Base-by-base conservation (phyloP, 768 basidiomycete genomes). In the Auriscalpium orientale region DNA sequence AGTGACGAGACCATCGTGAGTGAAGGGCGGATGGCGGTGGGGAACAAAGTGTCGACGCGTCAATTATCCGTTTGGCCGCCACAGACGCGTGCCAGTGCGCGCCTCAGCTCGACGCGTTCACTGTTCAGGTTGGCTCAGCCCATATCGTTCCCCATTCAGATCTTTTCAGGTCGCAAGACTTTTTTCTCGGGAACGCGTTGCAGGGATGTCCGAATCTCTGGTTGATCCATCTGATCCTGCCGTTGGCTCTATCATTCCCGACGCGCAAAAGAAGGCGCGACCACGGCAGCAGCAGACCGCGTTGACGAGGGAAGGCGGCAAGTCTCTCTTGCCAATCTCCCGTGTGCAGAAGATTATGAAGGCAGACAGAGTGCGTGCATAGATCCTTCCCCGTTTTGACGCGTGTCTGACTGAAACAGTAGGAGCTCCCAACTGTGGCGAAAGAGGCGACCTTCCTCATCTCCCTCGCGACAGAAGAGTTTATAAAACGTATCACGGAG, bases 311-410 rank as follows among this genome's bases (percentile, higher is more conserved):
- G 76, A 76, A 51, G 70, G 73, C 2, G 91, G 92, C 36, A 91
- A 84, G 63, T 84, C 90, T 1, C 58, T 87, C 20, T 71, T 93
- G 47, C 92, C 92, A 0, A 76, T 89, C 52, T 74, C 87, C 2
- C 79, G 89, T 57, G 86, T 95, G 43, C 91, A 91, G 68, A 84
- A 77, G 71, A 90, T 94, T 49, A 76, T 92, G 60, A 93, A 90
- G 65, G 91, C 87, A 7, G 92, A 95, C 70, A 87, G 86, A 76
- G 92, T 81, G 54, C 56, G 71, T 67, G 40, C 38, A 33, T 49
- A n/a, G n/a, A 16, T 15, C 33, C 36, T 49, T 28, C 7, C 28
- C 28, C 28, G 28, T 28, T 28, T 4, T 4, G 28, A 28, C 28
- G 28, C 28, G 28, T 28, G 4, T 5, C 28, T 28, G 28, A 28